Evolutionary conservation across 73 alveolate genomes (phyloP).

Genomic region (Paramecium pentaurelia): DNA sequence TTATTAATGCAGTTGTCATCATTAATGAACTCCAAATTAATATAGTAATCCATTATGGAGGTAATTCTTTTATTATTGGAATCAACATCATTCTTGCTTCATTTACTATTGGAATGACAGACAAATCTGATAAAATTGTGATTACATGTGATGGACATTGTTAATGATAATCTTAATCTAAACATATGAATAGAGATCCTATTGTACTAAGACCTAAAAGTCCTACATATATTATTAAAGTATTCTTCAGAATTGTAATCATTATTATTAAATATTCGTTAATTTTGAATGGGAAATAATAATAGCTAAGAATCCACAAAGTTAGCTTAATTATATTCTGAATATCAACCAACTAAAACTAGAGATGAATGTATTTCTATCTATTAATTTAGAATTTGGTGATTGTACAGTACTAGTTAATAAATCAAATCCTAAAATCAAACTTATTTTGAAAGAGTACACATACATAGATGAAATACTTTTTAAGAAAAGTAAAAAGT

Average conservation of each 20-base stretch:
- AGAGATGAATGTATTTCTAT: not conserved
- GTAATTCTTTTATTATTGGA: not conserved
- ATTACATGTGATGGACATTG: not conserved
- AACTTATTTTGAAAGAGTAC: not conserved
- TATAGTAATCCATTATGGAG: not conserved
- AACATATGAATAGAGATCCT: not conserved
- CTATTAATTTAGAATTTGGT: not conserved
- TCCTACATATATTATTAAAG: not conserved
- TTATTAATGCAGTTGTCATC: not conserved
- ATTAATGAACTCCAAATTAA: not conserved
- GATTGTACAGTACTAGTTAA: not conserved
- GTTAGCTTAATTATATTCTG: not conserved
- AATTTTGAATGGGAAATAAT: constrained; percentile 36
- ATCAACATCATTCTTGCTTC: not conserved
- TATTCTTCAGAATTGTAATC: not conserved
- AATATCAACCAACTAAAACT: not conserved
- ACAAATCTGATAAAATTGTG: not conserved
- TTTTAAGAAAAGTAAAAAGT: not conserved
- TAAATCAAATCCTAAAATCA: not conserved
- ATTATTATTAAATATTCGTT: constrained; percentile 32
- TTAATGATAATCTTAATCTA: not conserved
- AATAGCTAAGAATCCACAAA: not conserved
- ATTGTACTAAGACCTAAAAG: not conserved
- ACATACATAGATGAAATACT: not conserved
- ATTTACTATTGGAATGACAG: not conserved